Evolutionary conservation across 2,329 filamentous ascomycete species (phyloP).

Genomic region (Pseudonectria buxi): DNA sequence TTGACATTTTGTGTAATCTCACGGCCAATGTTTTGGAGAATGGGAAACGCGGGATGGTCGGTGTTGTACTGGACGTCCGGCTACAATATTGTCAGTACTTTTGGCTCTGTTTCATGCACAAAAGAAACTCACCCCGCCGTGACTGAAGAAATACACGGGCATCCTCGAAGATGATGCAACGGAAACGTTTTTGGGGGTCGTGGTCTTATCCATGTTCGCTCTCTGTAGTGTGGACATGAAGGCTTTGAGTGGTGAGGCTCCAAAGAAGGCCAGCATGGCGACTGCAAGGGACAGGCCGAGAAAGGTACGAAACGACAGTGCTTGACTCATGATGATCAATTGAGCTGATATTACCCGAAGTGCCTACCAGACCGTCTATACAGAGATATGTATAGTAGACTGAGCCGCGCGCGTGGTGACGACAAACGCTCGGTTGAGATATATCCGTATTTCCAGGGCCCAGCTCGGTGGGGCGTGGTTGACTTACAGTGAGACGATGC

Average conservation of each 20-base stretch:
- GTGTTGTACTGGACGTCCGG: slow-evolving; percentile 64
- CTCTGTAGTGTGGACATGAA: slow-evolving; percentile 18
- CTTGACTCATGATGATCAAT: slow-evolving; percentile 14
- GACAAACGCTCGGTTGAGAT: background rate
- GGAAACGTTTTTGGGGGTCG: slow-evolving; percentile 7
- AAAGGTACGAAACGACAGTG: slow-evolving; percentile 12
- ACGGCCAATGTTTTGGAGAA: slow-evolving; percentile 57
- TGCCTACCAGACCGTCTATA: background rate
- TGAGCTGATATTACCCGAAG: background rate
- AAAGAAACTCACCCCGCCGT: slow-evolving; percentile 38
- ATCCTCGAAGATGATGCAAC: slow-evolving; percentile 11
- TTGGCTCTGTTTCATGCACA: too few relatives aligned
- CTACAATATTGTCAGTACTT: slow-evolving; percentile 16
- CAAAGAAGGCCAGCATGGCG: slow-evolving; percentile 17
- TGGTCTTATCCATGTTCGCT: slow-evolving; percentile 10
- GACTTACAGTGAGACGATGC: slow-evolving; percentile 7
- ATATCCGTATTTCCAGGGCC: slow-evolving; percentile 21
- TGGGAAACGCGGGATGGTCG: slow-evolving; percentile 58
- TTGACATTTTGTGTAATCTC: slow-evolving; percentile 66
- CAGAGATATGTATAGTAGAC: background rate
- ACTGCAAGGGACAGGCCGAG: slow-evolving; percentile 17
- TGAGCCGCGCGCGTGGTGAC: background rate
- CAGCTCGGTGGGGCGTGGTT: slow-evolving; percentile 8
- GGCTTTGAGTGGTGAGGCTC: slow-evolving; percentile 15
- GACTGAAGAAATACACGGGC: slow-evolving; percentile 45